Percentiles rank a stretch among this genome's conserved stretches.
Evolutionary conservation across 2,329 filamentous ascomycete genomes (phyloP).

Genomic region (Aureobasidium pullulans): DNA sequence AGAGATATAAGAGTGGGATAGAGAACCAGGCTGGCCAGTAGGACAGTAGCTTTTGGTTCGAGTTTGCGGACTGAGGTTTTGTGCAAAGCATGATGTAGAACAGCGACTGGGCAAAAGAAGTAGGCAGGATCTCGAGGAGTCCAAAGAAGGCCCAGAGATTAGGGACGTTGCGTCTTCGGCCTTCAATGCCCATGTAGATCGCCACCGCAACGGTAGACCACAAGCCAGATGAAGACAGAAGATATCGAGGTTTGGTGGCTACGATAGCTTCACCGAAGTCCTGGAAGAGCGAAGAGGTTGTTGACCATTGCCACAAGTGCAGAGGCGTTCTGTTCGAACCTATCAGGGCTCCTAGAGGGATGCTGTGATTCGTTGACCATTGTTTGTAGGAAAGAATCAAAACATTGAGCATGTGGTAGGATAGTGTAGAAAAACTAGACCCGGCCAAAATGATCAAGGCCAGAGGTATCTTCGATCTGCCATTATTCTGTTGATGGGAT

Average conservation of each 20-base stretch:
- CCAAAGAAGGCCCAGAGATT: slow-evolving; percentile 27
- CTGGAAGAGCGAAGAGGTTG: slow-evolving; percentile 25
- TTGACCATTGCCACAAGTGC: slow-evolving; percentile 26
- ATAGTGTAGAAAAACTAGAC: slow-evolving; percentile 25
- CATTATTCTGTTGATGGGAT: not conserved
- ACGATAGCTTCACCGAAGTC: slow-evolving; percentile 28
- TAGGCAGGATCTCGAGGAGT: slow-evolving; percentile 29
- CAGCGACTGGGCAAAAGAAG: slow-evolving; percentile 28
- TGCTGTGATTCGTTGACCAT: slow-evolving; percentile 18
- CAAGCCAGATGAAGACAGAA: slow-evolving; percentile 23
- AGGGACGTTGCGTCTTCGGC: slow-evolving; percentile 21
- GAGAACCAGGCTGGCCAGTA: slow-evolving; percentile 11
- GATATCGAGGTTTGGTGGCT: slow-evolving; percentile 17
- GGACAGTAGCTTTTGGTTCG: not conserved
- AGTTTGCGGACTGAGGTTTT: not conserved
- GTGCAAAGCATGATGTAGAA: slow-evolving; percentile 26
- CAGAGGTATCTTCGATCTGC: slow-evolving; percentile 11
- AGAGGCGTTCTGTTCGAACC: slow-evolving; percentile 3
- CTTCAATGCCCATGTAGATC: slow-evolving; percentile 25
- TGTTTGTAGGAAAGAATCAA: slow-evolving; percentile 26
- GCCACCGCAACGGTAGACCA: slow-evolving; percentile 21
- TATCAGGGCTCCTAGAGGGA: slow-evolving; percentile 7
- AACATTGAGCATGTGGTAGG: slow-evolving; percentile 29
- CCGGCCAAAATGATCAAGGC: slow-evolving; percentile 22
- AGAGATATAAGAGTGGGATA: slow-evolving; percentile 14